These are phyloP conservation scores for Pelagophyceae sp. DNA, from an alignment of 352 stramenopile genomes.

Conservation along the genomic window DNA sequence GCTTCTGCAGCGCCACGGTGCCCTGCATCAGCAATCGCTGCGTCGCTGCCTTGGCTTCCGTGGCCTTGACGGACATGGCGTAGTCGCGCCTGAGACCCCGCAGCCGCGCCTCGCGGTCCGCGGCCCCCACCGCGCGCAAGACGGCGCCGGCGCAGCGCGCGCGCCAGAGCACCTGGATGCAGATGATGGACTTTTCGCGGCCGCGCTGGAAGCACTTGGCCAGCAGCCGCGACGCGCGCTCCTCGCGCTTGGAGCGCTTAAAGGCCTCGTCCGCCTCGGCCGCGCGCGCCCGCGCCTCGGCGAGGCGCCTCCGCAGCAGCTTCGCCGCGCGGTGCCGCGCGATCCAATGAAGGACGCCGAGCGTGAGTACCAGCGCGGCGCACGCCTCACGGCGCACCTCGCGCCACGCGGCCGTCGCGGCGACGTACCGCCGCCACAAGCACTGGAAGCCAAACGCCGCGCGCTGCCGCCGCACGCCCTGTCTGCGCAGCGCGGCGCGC, in stretches of 20 bases:
- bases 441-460: background rate
- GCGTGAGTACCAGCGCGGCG: background rate
- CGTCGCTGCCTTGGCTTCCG: background rate
- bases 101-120: background rate
- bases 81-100: background rate
- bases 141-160: background rate
- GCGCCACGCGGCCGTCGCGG: background rate
- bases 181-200: background rate
- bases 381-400: background rate
- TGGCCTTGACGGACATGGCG: constrained; percentile 7
- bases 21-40: background rate
- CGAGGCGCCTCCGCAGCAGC: background rate
- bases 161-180: background rate
- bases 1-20: background rate
- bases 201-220: background rate
- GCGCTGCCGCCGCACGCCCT: background rate
- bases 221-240: background rate
- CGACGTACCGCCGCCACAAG: background rate
- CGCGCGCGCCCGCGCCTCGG: background rate
- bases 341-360: background rate
- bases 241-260: background rate
- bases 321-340: background rate
- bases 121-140: too few species aligned
- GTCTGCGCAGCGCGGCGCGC: too few species aligned
- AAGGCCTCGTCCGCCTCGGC: background rate